These are phyloP conservation scores for Metschnikowia chrysomelidarum DNA, from an alignment of 805 yeast species.

Conservation along the genomic window DNA sequence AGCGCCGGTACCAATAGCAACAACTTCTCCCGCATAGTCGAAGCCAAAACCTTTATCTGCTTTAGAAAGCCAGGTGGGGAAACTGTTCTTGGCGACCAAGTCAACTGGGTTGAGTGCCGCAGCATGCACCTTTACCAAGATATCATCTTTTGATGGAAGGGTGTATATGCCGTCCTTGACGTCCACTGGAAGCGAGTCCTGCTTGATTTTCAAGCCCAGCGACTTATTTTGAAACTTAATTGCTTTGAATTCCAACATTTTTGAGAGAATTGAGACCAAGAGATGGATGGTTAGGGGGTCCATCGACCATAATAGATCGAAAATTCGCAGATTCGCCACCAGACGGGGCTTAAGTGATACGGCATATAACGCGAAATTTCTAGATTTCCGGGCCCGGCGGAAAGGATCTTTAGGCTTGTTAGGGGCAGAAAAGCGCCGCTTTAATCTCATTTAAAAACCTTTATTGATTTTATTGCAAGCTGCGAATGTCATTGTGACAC, in stretches of 20 bases:
- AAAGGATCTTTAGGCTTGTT: too few relatives aligned
- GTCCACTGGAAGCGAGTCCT: constrained; percentile 13
- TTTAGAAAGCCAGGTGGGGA: constrained; percentile 11
- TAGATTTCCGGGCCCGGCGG: too few relatives aligned
- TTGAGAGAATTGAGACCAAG: too few relatives aligned
- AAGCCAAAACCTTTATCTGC: constrained; percentile 27
- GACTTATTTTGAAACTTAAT: constrained; percentile 19
- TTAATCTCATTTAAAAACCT: too few relatives aligned
- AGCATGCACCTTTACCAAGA: constrained; percentile 31
- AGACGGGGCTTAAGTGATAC: constrained; percentile 1
- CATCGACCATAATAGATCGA: too few relatives aligned
- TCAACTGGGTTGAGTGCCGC: constrained; percentile 38
- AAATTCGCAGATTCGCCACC: background rate
- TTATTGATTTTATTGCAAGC: too few relatives aligned
- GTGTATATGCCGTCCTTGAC: constrained; percentile 11
- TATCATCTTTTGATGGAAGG: constrained; percentile 16
- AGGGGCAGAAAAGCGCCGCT: too few relatives aligned
- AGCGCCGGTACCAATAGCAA: constrained; percentile 28
- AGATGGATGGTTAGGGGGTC: too few relatives aligned
- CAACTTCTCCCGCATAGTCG: constrained; percentile 36
- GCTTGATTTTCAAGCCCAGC: constrained; percentile 15
- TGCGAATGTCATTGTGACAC: too few relatives aligned
- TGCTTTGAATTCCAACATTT: constrained; percentile 23
- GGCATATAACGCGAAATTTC: too few relatives aligned
- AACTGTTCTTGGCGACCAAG: constrained; percentile 20